Evolutionary conservation across 2,329 filamentous ascomycete genomes (phyloP).

Genomic region (Ascocoryne sarcoides): DNA sequence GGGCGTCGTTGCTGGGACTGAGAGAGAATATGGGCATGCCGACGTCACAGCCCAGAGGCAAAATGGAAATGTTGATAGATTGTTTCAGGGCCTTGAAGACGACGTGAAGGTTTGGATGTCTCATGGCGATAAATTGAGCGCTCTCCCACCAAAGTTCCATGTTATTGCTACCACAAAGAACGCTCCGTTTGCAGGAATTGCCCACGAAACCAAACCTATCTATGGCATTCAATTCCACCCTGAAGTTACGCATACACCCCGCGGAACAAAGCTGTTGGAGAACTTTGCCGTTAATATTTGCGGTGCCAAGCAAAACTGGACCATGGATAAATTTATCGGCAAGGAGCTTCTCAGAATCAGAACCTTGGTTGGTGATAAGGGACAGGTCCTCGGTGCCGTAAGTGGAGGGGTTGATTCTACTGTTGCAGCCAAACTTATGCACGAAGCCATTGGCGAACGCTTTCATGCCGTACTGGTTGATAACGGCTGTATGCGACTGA

Average conservation of each 20-base stretch:
- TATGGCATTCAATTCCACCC: slow-evolving; percentile 70
- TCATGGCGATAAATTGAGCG: slow-evolving; percentile 76
- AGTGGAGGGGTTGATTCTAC: slow-evolving; percentile 85
- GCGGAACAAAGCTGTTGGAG: slow-evolving; percentile 60
- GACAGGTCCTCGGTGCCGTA: slow-evolving; percentile 71
- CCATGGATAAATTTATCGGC: slow-evolving; percentile 74
- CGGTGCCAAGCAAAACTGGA: slow-evolving; percentile 68
- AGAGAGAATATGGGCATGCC: slow-evolving; percentile 36
- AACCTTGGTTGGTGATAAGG: slow-evolving; percentile 69
- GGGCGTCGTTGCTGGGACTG: slow-evolving; percentile 58
- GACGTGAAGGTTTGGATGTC: slow-evolving; percentile 73
- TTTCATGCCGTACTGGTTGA: slow-evolving; percentile 78
- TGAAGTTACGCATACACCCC: slow-evolving; percentile 62
- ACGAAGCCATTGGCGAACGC: slow-evolving; percentile 74
- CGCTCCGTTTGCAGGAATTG: slow-evolving; percentile 72
- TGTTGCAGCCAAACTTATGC: slow-evolving; percentile 71
- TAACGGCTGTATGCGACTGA: slow-evolving; percentile 74
- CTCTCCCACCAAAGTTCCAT: slow-evolving; percentile 64
- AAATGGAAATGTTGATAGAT: slow-evolving; percentile 58
- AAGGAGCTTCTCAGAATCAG: slow-evolving; percentile 76
- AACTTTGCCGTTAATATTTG: slow-evolving; percentile 87
- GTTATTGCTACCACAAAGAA: slow-evolving; percentile 69
- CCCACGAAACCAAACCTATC: slow-evolving; percentile 59
- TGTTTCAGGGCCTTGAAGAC: slow-evolving; percentile 70
- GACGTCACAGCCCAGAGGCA: slow-evolving; percentile 49